These are phyloP conservation scores for Leccinum uliginosum DNA, from an alignment of 768 basidiomycete species.

Conservation along the genomic window DNA sequence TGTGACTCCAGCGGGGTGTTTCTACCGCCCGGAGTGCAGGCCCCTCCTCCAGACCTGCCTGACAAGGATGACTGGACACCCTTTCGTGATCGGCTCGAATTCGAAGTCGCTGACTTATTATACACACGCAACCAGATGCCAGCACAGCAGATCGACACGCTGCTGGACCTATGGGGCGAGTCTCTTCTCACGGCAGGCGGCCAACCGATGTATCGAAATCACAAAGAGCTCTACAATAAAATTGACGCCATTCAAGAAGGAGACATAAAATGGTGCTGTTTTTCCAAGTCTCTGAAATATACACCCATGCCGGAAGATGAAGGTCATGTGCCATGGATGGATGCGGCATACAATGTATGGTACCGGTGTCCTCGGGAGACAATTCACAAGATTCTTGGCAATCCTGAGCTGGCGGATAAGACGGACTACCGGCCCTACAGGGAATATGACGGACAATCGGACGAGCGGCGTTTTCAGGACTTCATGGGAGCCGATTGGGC, in stretches of 20 bases:
- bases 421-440: too few relatives aligned
- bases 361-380: too few relatives aligned
- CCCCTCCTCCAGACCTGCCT: background rate
- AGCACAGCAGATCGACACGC: background rate
- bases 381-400: too few relatives aligned
- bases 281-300: background rate
- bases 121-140: background rate
- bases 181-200: background rate
- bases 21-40: background rate
- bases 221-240: too few relatives aligned
- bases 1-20: background rate
- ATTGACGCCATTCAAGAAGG: too few relatives aligned
- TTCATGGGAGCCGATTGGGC: slow-evolving; percentile 2
- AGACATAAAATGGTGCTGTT: too few relatives aligned
- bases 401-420: too few relatives aligned
- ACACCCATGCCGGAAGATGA: too few relatives aligned
- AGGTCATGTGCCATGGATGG: too few relatives aligned
- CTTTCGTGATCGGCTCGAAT: background rate
- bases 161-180: background rate
- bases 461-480: background rate
- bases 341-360: too few relatives aligned
- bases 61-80: background rate
- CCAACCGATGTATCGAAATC: background rate
- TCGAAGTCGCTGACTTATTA: background rate
- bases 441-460: background rate